Base-by-base conservation (phyloP, 2,329 filamentous ascomycete species). In the Boeremia exigua region DNA sequence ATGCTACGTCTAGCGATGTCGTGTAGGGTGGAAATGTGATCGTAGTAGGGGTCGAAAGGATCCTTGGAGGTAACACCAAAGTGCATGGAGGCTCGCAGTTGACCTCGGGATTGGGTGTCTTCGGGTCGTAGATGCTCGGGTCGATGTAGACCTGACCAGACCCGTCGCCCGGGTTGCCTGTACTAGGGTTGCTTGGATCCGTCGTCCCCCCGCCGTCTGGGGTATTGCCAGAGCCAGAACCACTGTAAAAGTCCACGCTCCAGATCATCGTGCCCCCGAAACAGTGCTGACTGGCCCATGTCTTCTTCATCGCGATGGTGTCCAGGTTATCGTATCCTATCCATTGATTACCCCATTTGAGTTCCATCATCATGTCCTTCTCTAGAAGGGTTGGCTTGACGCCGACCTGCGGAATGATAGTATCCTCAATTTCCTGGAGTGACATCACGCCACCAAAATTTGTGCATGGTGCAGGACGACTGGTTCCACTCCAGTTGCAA, bases 291-390 rank as follows among this genome's bases (percentile, higher is more conserved):
- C 6, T 34, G 32, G 32, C 32, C 10, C 10, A 34, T 15, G 2
- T 75, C 1, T 74, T 87, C 12, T 80, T 85, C 30, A 68, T 80
- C 1, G 72, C 59, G 15, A 74, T 62, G 0, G 76, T 79, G 0
- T 73, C 60, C 0, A 36, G 54, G 52, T 79, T 72, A 48, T 80
- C 76, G 50, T 75, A 79, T 1, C 69, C 72, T 3, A 79, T 67
- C 75, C 75, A 79, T 47, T 75, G 69, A 37, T 74, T 55, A 14
- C 65, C 64, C 28, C 54, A 78, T 0, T 54, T 56, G 17, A 76
- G 53, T 17, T 74, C 62, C 48, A 73, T 76, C 44, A 77, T 66
- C 50, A 65, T 67, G 1, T 63, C 70, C 34, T 66, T 68, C 3
- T 14, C 14, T 2, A 14, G 10, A 15, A 34, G 32, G 6, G 11